A percentile compares a stretch with the other conserved stretches of the same genome.
phyloP scores from a whole-genome alignment of 441 rosid genomes.

The Jatropha multifida region DNA sequence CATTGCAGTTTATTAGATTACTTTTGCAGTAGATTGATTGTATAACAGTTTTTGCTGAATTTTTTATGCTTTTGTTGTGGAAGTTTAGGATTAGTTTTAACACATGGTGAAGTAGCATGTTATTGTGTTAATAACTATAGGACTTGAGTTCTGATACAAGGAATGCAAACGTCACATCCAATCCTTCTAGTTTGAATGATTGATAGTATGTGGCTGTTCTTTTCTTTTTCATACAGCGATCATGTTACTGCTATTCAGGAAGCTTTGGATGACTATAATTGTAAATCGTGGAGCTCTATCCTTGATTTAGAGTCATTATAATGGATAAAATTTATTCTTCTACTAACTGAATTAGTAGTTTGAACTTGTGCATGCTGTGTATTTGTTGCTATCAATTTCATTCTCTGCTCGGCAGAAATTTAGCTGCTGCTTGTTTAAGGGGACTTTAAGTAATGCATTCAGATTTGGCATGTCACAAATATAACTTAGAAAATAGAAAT shows the following conservation, averaged over 20 bases:
- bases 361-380: background rate
- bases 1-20: background rate
- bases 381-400: background rate
- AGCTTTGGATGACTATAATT: background rate
- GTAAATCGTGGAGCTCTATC: background rate
- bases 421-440: background rate
- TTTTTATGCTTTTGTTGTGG: background rate
- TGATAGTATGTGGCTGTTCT: background rate
- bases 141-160: background rate
- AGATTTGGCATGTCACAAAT: no score
- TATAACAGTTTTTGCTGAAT: background rate
- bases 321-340: background rate
- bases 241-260: background rate
- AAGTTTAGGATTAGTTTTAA: background rate
- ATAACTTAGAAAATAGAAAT: background rate
- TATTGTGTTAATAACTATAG: background rate
- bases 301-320: background rate
- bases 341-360: background rate
- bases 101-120: background rate
- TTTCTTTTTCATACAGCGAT: background rate
- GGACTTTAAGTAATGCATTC: background rate
- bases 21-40: no score
- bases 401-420: background rate
- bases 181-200: background rate
- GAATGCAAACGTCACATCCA: background rate